These are phyloP conservation scores for Candida saitoana DNA, from an alignment of 805 yeast genomes.

Conservation along the genomic window DNA sequence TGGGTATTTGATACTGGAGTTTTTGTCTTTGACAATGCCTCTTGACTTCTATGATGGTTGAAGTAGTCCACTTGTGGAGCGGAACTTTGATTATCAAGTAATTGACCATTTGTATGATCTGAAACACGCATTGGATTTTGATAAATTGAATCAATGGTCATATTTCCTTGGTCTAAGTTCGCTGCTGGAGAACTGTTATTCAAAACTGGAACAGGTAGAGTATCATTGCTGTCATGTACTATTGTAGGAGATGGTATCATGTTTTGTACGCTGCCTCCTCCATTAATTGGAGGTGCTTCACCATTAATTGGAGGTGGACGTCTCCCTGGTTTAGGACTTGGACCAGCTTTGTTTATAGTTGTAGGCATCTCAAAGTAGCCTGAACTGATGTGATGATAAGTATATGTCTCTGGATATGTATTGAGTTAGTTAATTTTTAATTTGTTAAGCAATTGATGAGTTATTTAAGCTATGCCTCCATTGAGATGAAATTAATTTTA, in stretches of 20 bases:
- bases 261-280: background rate
- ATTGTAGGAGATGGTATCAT: background rate
- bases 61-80: background rate
- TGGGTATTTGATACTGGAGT: background rate
- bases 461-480: background rate
- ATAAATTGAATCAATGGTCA: background rate
- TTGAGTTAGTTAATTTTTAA: background rate
- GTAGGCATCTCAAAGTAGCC: background rate
- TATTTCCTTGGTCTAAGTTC: background rate
- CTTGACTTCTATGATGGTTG: background rate
- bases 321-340: background rate
- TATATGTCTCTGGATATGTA: background rate
- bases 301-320: background rate
- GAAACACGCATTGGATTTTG: background rate
- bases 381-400: background rate
- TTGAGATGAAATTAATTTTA: background rate
- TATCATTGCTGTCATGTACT: background rate
- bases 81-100: background rate
- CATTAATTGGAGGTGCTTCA: too few relatives aligned
- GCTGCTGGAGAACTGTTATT: background rate
- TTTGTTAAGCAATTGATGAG: background rate
- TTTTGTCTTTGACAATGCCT: background rate
- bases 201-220: background rate
- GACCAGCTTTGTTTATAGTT: background rate
- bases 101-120: too few relatives aligned